Evolutionary conservation across 106 monocot genomes (phyloP).

Genomic region (Platanthera guangdongensis): DNA sequence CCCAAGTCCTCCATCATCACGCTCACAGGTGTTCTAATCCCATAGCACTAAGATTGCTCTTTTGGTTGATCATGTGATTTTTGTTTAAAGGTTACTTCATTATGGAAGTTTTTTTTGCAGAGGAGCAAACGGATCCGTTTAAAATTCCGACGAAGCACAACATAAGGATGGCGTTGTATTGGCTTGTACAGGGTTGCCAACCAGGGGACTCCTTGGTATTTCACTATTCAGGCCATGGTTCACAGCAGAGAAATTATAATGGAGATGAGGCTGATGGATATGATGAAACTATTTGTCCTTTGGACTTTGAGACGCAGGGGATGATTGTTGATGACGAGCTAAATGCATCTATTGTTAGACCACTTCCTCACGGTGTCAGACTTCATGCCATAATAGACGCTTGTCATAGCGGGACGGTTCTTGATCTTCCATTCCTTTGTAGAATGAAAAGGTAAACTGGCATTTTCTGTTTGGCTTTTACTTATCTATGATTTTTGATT

Average conservation of each 20-base stretch:
- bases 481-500: not conserved
- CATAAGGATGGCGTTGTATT: slow-evolving; percentile 77
- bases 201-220: slow-evolving; percentile 88
- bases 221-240: slow-evolving; percentile 91
- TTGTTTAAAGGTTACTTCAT: not conserved
- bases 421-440: slow-evolving; percentile 88
- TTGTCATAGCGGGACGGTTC: slow-evolving; percentile 84
- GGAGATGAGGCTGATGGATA: slow-evolving; percentile 84
- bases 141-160: slow-evolving; percentile 80
- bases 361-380: slow-evolving; percentile 75
- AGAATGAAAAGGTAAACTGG: slow-evolving; percentile 68
- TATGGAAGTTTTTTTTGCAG: slow-evolving; percentile 38
- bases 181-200: slow-evolving; percentile 88
- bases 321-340: slow-evolving; percentile 97
- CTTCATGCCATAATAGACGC: slow-evolving; percentile 96
- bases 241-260: slow-evolving; percentile 53
- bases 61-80: not conserved
- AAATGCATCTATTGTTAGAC: slow-evolving; percentile 76
- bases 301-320: slow-evolving; percentile 86
- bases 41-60: not conserved
- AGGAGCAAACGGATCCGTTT: slow-evolving; percentile 75
- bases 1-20: slow-evolving; percentile 52
- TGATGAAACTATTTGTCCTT: slow-evolving; percentile 84
- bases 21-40: slow-evolving; percentile 45
- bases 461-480: not conserved